phyloP scores from a whole-genome alignment of 768 basidiomycete species.

The Suillus brevipes region DNA sequence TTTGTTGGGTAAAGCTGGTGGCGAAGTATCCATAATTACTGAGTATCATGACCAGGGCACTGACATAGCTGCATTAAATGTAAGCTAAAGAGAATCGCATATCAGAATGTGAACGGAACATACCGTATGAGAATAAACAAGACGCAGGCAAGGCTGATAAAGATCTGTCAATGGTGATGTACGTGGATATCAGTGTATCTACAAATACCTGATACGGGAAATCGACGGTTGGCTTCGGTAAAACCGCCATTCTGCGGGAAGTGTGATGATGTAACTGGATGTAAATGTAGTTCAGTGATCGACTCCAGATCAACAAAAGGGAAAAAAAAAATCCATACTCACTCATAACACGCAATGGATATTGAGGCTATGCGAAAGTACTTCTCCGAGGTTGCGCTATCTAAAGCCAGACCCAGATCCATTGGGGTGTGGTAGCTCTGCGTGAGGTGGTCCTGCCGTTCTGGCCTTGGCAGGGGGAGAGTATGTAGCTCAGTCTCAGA shows the following conservation, averaged over 20 bases:
- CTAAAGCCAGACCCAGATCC: background rate
- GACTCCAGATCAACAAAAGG: background rate
- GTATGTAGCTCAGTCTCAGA: background rate
- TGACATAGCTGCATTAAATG: constrained; percentile 31
- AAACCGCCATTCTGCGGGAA: constrained; percentile 35
- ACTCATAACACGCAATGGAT: constrained; percentile 42
- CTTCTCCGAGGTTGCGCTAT: constrained; percentile 21
- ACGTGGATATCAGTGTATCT: background rate
- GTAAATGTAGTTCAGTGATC: background rate
- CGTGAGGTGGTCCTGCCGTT: background rate
- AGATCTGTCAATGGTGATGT: background rate
- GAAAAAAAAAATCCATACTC: constrained; percentile 11
- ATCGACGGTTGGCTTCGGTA: constrained; percentile 31
- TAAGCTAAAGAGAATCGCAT: background rate
- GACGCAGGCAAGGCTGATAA: constrained; percentile 29
- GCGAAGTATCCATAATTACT: constrained; percentile 64
- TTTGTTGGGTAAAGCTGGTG: constrained; percentile 43
- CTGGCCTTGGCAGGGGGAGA: background rate
- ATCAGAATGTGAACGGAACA: background rate
- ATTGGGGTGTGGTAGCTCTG: background rate
- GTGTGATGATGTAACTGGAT: constrained; percentile 33
- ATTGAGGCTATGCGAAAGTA: constrained; percentile 37
- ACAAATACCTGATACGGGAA: constrained; percentile 28
- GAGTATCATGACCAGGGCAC: constrained; percentile 47
- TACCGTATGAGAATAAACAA: constrained; percentile 36